Evolutionary conservation across 257 asterid genomes (phyloP), one percentile per base, ranked within the genome.

Genomic region (Solanum chmielewskii): DNA sequence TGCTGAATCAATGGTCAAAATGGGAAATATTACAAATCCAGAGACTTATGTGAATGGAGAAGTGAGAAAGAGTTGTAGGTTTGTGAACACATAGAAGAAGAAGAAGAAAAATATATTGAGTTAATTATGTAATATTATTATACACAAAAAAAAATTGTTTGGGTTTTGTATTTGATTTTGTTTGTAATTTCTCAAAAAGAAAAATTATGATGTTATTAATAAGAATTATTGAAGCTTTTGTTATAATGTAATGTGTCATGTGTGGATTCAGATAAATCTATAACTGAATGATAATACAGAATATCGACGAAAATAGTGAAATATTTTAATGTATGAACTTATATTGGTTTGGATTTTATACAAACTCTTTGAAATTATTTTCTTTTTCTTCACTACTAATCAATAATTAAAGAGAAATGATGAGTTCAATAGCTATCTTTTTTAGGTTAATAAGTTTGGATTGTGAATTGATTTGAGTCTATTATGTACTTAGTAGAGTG

Each of bases 1-100:
- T 70, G 86, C 99, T 0, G 92, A 93, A 76, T 96, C 98, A 3
- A 96, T 96, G 99, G 98, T 96, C 88, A 96, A 91, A 86, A 6
- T 96, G 93, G 98, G 99, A 70, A 94, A 94, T 9, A 93, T 94
- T 39, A 94, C 95, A 11, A 95, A 93, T 56, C 89, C 92, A 7
- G 96, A 95, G 16, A 94, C 96, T 83, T 90, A 88, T 76, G 90
- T 14, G 14, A 87, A 95, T 89, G 98, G 98, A 37, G 99, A 96
- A 92, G 98, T 96, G 42, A 92, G 99, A 91, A 93, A 88, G 90
- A 93, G 91, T 73, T 94, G 99, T 91, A 93, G 98, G 92, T 96
- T 95, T 90, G 95, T 96, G 37, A 96, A 96, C 62, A 95, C 97
- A 75, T 95, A 49, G 16, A 49, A 88, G 21, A 62, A n/a, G 21